Evolutionary conservation across 148 eudicot species (phyloP).

Genomic region (Spergularia marina): DNA sequence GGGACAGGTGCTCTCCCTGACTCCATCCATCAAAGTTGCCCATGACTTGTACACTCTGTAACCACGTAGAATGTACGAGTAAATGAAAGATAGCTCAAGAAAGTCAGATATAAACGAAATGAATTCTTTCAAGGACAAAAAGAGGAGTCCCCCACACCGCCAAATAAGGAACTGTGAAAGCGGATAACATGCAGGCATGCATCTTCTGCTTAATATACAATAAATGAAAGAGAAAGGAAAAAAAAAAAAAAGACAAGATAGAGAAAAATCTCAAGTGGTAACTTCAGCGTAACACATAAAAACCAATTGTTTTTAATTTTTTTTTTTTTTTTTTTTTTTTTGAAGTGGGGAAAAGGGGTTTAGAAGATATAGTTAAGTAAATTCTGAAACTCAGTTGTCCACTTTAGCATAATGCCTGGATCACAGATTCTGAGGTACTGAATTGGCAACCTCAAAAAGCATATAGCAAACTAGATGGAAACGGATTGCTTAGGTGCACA

Average conservation of each 20-base stretch:
- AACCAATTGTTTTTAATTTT: too few species aligned
- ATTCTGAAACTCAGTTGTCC: background rate
- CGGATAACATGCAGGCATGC: too few species aligned
- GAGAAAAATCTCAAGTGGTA: too few species aligned
- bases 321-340: too few species aligned
- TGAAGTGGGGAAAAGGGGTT: too few species aligned
- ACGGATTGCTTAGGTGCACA: background rate
- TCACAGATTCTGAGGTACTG: background rate
- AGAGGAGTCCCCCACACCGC: too few species aligned
- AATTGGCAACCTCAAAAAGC: background rate
- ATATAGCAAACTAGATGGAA: background rate
- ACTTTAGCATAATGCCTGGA: background rate
- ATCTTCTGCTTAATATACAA: too few species aligned
- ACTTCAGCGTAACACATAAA: too few species aligned
- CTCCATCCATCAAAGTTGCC: constrained; percentile 98
- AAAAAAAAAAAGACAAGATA: too few species aligned
- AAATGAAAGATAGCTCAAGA: background rate
- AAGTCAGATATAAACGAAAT: background rate
- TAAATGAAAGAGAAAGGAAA: too few species aligned
- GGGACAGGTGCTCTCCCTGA: constrained; percentile 81
- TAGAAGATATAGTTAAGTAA: background rate
- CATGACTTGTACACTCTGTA: constrained; percentile 95
- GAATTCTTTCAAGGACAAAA: too few species aligned
- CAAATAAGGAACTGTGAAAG: too few species aligned
- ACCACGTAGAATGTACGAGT: background rate